phyloP scores from a whole-genome alignment of 805 yeast genomes.

The Hanseniaspora hatyaiensis region DNA sequence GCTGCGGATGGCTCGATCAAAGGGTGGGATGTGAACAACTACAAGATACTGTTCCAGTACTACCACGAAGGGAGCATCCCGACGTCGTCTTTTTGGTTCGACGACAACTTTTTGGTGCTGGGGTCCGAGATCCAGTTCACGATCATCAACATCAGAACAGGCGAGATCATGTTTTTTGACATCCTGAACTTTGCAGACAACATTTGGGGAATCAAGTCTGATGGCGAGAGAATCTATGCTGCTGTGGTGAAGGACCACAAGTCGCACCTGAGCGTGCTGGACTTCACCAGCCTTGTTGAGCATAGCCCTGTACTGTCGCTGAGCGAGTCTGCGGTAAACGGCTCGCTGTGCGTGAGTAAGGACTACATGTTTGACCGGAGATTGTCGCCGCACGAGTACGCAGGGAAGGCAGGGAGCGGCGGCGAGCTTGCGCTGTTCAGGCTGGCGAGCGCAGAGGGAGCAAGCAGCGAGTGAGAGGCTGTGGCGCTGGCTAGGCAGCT shows the following conservation, averaged over 20 bases:
- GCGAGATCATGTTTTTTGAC: constrained; percentile 58
- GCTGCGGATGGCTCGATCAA: constrained; percentile 91
- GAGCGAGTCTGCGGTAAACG: background rate
- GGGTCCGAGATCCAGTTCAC: constrained; percentile 83
- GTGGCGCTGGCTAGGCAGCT: no score
- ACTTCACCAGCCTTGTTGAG: constrained; percentile 34
- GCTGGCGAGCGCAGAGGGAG: no score
- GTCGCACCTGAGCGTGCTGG: constrained; percentile 75
- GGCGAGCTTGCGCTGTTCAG: no score
- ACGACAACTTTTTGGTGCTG: constrained; percentile 69
- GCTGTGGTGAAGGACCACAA: constrained; percentile 69
- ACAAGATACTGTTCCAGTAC: constrained; percentile 51
- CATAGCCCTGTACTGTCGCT: background rate
- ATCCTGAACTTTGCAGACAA: constrained; percentile 67
- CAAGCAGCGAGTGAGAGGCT: no score
- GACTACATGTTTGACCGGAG: constrained; percentile 5
- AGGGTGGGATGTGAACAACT: constrained; percentile 82
- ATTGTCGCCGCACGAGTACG: no score
- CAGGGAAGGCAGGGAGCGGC: no score
- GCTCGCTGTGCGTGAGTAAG: background rate
- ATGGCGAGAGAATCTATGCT: constrained; percentile 71
- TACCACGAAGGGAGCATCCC: constrained; percentile 73
- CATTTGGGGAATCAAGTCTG: constrained; percentile 91
- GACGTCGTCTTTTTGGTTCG: constrained; percentile 86
- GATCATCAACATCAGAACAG: constrained; percentile 75